These are phyloP conservation scores for Penicillium pancosmium DNA, from an alignment of 495 filamentous ascomycete genomes.

Conservation along the genomic window DNA sequence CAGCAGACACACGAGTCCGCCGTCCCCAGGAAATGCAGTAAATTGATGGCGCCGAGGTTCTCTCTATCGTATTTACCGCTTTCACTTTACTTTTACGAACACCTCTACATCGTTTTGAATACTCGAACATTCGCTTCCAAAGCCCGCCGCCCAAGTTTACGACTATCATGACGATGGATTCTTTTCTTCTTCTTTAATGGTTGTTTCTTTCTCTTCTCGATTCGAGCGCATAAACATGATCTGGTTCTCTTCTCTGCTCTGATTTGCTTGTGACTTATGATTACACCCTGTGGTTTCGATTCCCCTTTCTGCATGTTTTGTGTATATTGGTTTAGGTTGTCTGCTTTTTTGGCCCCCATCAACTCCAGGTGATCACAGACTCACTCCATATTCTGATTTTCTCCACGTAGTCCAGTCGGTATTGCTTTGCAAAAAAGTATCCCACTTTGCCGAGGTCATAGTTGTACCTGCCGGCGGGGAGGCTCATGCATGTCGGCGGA, in stretches of 20 bases:
- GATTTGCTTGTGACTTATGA: constrained; percentile 18
- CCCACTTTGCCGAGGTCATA: background rate
- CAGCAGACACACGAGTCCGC: background rate
- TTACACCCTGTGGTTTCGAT: constrained; percentile 27
- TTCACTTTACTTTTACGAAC: background rate
- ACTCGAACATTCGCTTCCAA: constrained; percentile 8
- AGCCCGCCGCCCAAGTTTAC: constrained; percentile 14
- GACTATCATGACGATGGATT: constrained; percentile 24
- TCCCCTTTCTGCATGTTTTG: constrained; percentile 33
- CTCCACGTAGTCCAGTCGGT: background rate
- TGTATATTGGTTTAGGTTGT: constrained; percentile 28
- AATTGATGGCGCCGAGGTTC: background rate
- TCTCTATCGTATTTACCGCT: constrained; percentile 15
- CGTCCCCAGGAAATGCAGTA: constrained; percentile 15
- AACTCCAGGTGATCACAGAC: constrained; percentile 18
- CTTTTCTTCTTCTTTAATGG: constrained; percentile 16
- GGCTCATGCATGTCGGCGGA: background rate
- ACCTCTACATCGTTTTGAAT: constrained; percentile 5
- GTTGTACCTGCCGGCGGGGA: background rate
- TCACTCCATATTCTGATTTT: background rate
- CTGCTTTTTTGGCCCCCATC: constrained; percentile 18
- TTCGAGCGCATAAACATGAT: constrained; percentile 24
- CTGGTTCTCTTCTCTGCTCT: constrained; percentile 10
- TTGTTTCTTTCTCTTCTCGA: constrained; percentile 4
- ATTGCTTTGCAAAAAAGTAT: background rate